These are phyloP conservation scores for Sanghuangporus weigelae DNA, from an alignment of 1,284 basidiomycete species.

Conservation along the genomic window DNA sequence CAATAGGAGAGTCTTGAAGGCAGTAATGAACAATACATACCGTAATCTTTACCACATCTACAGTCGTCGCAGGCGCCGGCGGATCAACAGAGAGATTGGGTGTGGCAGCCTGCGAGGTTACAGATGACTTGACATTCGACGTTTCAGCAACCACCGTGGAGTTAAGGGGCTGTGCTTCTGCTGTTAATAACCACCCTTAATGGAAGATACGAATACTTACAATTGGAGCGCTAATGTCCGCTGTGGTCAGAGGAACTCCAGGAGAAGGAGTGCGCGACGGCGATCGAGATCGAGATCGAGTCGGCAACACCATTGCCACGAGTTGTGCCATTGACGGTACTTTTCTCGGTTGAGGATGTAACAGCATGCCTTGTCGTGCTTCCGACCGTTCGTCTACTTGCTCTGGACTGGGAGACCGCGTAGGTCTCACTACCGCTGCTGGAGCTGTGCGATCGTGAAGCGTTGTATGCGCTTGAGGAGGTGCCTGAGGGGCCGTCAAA, in stretches of 20 bases:
- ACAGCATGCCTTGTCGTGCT: background rate
- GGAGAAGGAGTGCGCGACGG: slow-evolving; percentile 11
- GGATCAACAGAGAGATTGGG: background rate
- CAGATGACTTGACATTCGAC: background rate
- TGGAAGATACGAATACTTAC: background rate
- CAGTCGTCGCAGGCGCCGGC: background rate
- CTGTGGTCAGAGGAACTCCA: background rate
- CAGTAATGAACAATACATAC: background rate
- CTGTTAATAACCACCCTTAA: background rate
- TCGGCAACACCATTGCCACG: slow-evolving; percentile 13
- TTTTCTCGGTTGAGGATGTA: slow-evolving; percentile 13
- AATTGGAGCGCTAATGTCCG: background rate
- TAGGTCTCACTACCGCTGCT: background rate
- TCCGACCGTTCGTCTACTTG: background rate
- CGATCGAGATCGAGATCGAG: background rate
- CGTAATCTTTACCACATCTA: background rate
- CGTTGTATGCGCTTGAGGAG: background rate
- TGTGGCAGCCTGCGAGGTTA: background rate
- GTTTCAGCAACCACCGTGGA: background rate
- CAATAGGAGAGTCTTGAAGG: background rate
- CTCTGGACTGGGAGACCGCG: background rate
- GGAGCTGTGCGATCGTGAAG: background rate
- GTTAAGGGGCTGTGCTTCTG: background rate
- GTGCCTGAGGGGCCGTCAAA: background rate
- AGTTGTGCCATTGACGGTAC: slow-evolving; percentile 15